Percentiles rank a stretch among this genome's conserved stretches.
Conservation (phyloP, 441 rosid species). For the Hura crepitans region DNA sequence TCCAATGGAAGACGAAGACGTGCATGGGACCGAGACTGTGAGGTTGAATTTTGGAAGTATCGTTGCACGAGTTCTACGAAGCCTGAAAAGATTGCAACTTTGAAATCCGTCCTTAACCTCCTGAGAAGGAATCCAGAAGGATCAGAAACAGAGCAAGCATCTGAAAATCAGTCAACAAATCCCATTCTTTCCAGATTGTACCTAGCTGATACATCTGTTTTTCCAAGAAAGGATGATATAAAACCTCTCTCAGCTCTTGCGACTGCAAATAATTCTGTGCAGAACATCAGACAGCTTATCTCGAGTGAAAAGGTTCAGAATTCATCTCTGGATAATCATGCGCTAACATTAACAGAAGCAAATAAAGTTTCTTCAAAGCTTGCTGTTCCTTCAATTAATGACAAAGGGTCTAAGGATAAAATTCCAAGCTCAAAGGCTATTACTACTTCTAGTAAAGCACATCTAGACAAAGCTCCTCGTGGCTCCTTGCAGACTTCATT, state of each 20-base stretch:
- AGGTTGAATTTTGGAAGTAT: slow-evolving; percentile 98
- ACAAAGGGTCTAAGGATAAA: slow-evolving; percentile 43
- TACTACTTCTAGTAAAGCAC: slow-evolving; percentile 35
- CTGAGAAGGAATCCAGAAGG: slow-evolving; percentile 57
- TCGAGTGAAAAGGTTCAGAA: slow-evolving; percentile 32
- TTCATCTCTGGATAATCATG: slow-evolving; percentile 30
- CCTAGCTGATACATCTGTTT: slow-evolving; percentile 93
- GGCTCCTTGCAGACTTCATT: slow-evolving; percentile 24
- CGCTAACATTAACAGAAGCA: slow-evolving; percentile 34
- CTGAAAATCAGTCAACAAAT: slow-evolving; percentile 49
- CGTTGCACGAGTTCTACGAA: slow-evolving; percentile 71
- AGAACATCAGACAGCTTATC: slow-evolving; percentile 31
- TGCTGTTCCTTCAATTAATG: slow-evolving; percentile 28
- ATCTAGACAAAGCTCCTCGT: slow-evolving; percentile 32
- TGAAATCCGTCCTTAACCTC: slow-evolving; percentile 82
- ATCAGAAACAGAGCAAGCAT: slow-evolving; percentile 31
- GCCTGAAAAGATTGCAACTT: slow-evolving; percentile 91
- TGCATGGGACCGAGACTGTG: slow-evolving; percentile 97
- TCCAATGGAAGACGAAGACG: slow-evolving; percentile 82
- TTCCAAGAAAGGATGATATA: slow-evolving; percentile 83
- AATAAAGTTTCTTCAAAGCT: slow-evolving; percentile 39
- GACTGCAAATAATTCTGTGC: slow-evolving; percentile 39
- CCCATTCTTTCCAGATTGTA: slow-evolving; percentile 91
- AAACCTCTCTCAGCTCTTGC: slow-evolving; percentile 64
- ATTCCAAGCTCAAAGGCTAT: slow-evolving; percentile 39